These are phyloP conservation scores for Trichophyton benhamiae DNA, from an alignment of 2,329 filamentous ascomycete genomes.

Conservation along the genomic window DNA sequence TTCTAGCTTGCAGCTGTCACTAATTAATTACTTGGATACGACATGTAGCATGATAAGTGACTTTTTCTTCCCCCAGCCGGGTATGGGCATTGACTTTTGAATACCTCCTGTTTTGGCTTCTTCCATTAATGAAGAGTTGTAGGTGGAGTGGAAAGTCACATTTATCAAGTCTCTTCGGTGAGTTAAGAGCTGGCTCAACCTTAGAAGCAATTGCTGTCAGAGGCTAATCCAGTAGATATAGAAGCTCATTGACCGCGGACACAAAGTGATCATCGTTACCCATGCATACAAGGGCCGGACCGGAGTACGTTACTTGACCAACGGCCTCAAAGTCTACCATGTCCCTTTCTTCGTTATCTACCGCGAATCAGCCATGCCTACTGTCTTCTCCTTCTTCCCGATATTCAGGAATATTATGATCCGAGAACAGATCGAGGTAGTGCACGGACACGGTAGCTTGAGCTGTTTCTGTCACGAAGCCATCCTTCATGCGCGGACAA, in stretches of 20 bases:
- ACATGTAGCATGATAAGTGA: conserved; percentile 76
- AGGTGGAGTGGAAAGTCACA: conserved; percentile 91
- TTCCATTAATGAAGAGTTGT: not conserved
- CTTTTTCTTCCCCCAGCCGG: conserved; percentile 97
- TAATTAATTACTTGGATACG: conserved; percentile 17
- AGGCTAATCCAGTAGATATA: conserved; percentile 18
- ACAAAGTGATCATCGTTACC: conserved; percentile 96
- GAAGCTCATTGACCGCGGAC: conserved; percentile 93
- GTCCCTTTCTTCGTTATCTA: conserved; percentile 94
- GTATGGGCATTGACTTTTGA: conserved; percentile 23
- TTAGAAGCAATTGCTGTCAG: not conserved
- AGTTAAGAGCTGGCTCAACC: not conserved
- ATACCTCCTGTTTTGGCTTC: not conserved
- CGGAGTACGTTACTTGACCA: conserved; percentile 88
- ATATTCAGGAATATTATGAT: conserved; percentile 95
- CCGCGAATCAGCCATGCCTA: conserved; percentile 83
- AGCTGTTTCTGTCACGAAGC: conserved; percentile 91
- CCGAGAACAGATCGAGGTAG: conserved; percentile 87
- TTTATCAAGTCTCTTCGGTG: conserved; percentile 84
- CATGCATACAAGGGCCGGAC: conserved; percentile 86
- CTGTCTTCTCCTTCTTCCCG: conserved; percentile 96
- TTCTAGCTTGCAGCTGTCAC: conserved; percentile 1
- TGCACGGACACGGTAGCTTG: conserved; percentile 91
- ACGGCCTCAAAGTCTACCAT: conserved; percentile 96
- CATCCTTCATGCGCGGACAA: conserved; percentile 85